A percentile compares a stretch with the other conserved stretches of the same genome.
Conservation (phyloP, 2,329 filamentous ascomycete species). For the Zalaria obscura region DNA sequence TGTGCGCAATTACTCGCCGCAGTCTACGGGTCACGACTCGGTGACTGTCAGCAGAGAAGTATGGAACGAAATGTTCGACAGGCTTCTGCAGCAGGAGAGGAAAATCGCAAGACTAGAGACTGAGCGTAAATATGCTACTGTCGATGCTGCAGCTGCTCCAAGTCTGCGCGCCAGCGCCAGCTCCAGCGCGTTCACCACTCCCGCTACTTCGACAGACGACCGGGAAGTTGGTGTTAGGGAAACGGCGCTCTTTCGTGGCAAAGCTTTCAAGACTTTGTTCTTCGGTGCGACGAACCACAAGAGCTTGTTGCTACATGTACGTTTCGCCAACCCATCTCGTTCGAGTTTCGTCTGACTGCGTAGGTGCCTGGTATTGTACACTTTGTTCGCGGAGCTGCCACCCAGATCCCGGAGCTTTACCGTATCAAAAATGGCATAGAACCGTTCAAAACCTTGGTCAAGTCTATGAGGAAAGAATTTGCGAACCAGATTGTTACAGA, state of each 20-base stretch:
- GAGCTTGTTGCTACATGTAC: conserved; percentile 20
- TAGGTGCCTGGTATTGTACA: not conserved
- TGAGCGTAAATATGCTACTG: conserved; percentile 1
- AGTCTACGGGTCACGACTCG: not conserved
- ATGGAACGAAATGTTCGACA: conserved; percentile 3
- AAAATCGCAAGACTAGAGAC: conserved; percentile 4
- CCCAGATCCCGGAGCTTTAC: conserved; percentile 18
- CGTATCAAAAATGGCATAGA: conserved; percentile 14
- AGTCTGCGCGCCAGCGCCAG: too few species aligned
- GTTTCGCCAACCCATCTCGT: not conserved
- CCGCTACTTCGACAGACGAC: not conserved
- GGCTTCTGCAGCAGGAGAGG: conserved; percentile 2
- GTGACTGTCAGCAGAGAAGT: conserved; percentile 4
- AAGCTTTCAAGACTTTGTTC: conserved; percentile 30
- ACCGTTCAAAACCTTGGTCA: conserved; percentile 6
- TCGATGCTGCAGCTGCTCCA: not conserved
- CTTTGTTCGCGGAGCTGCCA: not conserved
- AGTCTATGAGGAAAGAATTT: not conserved
- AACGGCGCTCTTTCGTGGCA: conserved; percentile 27
- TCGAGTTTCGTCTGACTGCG: not conserved
- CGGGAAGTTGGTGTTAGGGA: conserved; percentile 14
- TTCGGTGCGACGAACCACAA: conserved; percentile 26
- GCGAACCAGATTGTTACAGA: conserved; percentile 2
- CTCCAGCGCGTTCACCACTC: too few species aligned
- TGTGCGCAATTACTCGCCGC: not conserved